Evolutionary conservation across 352 stramenopile genomes (phyloP), one percentile per base, ranked within the genome.

Genomic region (Globisporangium yorkense): DNA sequence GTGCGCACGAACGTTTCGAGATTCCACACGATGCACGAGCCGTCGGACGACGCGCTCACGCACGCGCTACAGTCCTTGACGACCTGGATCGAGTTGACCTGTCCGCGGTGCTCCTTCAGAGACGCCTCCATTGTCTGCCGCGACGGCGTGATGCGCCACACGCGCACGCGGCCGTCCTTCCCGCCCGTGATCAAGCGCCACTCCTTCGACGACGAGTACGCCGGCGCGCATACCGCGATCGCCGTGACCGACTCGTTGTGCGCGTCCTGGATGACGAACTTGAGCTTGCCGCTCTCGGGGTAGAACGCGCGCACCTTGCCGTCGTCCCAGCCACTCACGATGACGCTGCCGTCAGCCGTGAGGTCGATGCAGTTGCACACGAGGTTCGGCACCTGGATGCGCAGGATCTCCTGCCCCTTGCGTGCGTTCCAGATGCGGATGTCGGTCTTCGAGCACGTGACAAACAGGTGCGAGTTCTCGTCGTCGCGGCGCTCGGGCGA

Each of bases 221-320:
- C 70, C 39, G 96, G 77, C 40, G 92, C 75, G 41, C 85, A 94
- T 56, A 98, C 81, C 6, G 85, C 84, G 29, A 99, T 85, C 5
- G 95, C 93, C 1, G 92, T 98, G 35, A 98, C 92, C n/a, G 80
- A 88, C 60, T 98, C 93, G 61, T 88, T 93, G 72, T 98, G 95
- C 6, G 96, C 96, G 63, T 98, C 91, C 63, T 95, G 89, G 67
- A 99, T 99, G 50, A 98, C 95, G 65, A 98, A 99, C 67, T 98
- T 96, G 35, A 99, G 77, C 64, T 98, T 98, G 52, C 96, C 96
- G 58, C 74, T 96, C 66, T 98, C 94, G 6, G 96, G 96, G 63
- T 93, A 97, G 68, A 99, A 99, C 3, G 94, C 94, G 20, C 96
- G 87, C 16, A 99, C 96, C 67, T 98, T 98, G 60, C 96, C 96